Evolutionary conservation across 148 eudicot species (phyloP).

Genomic region (Rhododendron mucronatum): DNA sequence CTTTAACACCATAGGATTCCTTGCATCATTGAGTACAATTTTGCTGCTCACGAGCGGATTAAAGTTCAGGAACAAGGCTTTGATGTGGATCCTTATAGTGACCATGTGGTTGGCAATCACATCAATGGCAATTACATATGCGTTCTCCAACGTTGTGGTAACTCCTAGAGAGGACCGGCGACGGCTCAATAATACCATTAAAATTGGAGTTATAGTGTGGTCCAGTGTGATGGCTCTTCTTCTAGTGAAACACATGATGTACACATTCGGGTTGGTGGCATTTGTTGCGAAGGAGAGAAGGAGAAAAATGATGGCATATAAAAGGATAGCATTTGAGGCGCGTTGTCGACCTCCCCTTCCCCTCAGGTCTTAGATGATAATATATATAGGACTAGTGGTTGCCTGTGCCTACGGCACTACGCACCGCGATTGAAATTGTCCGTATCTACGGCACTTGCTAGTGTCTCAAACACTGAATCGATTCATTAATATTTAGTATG

Average conservation of each 20-base stretch:
- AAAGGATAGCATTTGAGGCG: too few relatives aligned
- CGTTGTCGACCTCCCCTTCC: too few relatives aligned
- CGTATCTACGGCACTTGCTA: too few relatives aligned
- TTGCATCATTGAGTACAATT: conserved; percentile 5
- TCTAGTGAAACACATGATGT: neutral
- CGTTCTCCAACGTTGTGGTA: neutral
- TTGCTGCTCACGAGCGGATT: conserved; percentile 3
- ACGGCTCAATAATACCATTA: neutral
- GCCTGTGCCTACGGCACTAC: too few relatives aligned
- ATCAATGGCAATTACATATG: neutral
- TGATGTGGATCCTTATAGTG: neutral
- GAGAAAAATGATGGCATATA: too few relatives aligned
- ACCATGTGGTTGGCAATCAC: conserved; percentile 11
- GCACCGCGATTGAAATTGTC: too few relatives aligned
- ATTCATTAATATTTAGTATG: too few relatives aligned
- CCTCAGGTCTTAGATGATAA: too few relatives aligned
- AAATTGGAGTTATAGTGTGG: neutral
- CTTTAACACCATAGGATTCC: conserved; percentile 15
- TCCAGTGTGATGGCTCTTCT: neutral
- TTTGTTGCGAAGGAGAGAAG: too few relatives aligned
- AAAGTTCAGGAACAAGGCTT: neutral
- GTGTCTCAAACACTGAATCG: too few relatives aligned
- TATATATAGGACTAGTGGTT: too few relatives aligned
- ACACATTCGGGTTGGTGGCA: neutral
- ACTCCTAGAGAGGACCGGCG: neutral